phyloP scores from a whole-genome alignment of 2,329 filamentous ascomycete species.

The Aureobasidium melanogenum region DNA sequence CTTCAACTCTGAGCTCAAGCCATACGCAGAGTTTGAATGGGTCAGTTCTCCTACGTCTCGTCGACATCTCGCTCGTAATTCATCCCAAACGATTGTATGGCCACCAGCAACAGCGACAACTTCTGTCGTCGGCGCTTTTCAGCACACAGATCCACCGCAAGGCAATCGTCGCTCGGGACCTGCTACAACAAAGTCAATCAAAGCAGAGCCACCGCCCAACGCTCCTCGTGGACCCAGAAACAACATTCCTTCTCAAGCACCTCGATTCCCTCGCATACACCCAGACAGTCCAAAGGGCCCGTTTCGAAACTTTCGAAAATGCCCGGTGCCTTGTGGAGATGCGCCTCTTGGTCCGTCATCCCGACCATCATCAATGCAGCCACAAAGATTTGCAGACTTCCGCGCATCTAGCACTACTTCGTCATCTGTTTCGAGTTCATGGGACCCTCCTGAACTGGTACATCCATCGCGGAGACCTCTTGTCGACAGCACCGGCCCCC shows the following conservation, averaged over 20 bases:
- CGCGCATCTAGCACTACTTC: background rate
- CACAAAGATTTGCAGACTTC: background rate
- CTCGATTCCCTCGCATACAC: background rate
- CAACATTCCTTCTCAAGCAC: background rate
- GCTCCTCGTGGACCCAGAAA: background rate
- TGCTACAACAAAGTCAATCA: too few species aligned
- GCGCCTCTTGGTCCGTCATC: background rate
- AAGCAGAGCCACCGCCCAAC: too few species aligned
- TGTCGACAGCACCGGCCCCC: background rate
- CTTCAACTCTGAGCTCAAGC: background rate
- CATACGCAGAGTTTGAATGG: background rate
- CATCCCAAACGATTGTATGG: background rate
- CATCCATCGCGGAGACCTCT: background rate
- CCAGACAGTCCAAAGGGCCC: background rate
- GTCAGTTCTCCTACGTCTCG: background rate
- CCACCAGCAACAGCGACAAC: background rate
- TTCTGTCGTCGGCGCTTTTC: background rate
- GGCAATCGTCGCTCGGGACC: background rate
- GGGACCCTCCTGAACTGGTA: background rate
- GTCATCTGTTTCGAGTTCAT: background rate
- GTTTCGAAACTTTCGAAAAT: background rate
- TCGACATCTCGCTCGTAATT: background rate
- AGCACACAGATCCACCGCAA: background rate
- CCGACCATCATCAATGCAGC: background rate
- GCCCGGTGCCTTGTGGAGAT: background rate